Conservation (phyloP, 306 rosid genomes). For the Boehmeria nivea region DNA sequence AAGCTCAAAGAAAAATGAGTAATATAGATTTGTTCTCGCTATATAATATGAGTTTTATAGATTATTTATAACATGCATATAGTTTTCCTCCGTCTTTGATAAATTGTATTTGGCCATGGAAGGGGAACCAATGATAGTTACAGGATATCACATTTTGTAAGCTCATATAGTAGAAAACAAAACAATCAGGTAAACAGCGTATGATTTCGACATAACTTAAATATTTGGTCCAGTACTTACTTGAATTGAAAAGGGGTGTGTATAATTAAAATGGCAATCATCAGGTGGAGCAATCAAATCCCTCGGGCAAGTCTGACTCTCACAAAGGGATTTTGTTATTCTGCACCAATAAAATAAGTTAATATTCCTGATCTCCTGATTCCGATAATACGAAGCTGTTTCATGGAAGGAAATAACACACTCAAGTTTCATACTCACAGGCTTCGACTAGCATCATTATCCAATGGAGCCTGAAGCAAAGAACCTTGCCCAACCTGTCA, state of each 20-base stretch:
- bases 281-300: slow-evolving; percentile 97
- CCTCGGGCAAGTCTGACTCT: slow-evolving; percentile 68
- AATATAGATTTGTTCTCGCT: too few species aligned
- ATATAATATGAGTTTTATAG: too few species aligned
- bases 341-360: slow-evolving; percentile 40
- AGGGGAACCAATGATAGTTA: too few species aligned
- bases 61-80: too few species aligned
- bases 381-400: slow-evolving; percentile 13
- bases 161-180: too few species aligned
- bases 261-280: slow-evolving; percentile 93
- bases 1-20: slow-evolving; percentile 17
- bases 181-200: background rate
- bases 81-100: too few species aligned
- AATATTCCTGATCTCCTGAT: slow-evolving; percentile 5
- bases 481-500: slow-evolving; percentile 91
- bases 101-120: too few species aligned
- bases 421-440: slow-evolving; percentile 52
- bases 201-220: background rate
- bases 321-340: slow-evolving; percentile 76
- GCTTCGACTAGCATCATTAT: slow-evolving; percentile 63
- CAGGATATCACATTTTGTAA: too few species aligned
- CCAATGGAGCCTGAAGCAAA: slow-evolving; percentile 92
- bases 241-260: slow-evolving; percentile 93
- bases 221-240: slow-evolving; percentile 40
- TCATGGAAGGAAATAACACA: slow-evolving; percentile 15